Conservation (phyloP, 2,329 filamentous ascomycete genomes). For the Cladorrhinum sp. region DNA sequence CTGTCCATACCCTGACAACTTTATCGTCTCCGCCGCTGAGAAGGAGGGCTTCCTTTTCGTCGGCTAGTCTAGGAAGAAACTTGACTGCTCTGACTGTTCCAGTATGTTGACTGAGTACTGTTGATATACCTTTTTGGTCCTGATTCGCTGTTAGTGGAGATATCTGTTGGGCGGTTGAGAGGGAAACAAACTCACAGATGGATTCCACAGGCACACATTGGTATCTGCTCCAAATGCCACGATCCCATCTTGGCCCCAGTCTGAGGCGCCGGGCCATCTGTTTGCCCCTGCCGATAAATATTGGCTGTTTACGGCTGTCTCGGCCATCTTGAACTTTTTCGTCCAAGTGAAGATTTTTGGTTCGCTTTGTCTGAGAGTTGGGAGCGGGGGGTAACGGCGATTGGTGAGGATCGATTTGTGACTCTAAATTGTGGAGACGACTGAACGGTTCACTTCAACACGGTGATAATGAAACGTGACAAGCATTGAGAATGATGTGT, state of each 20-base stretch:
- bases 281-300: slow-evolving; percentile 81
- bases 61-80: slow-evolving; percentile 59
- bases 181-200: slow-evolving; percentile 54
- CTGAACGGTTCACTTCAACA: neutral
- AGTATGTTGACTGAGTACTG: slow-evolving; percentile 71
- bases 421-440: neutral
- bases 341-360: neutral
- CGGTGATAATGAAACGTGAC: neutral
- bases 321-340: slow-evolving; percentile 20
- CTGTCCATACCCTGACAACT: slow-evolving; percentile 69
- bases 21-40: slow-evolving; percentile 81
- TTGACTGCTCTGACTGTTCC: slow-evolving; percentile 79
- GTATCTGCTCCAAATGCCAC: slow-evolving; percentile 87
- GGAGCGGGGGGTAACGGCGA: neutral
- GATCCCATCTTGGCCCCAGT: slow-evolving; percentile 74
- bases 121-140: slow-evolving; percentile 56
- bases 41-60: slow-evolving; percentile 53
- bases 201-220: slow-evolving; percentile 86
- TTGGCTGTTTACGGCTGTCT: slow-evolving; percentile 36
- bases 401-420: neutral
- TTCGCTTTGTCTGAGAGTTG: neutral
- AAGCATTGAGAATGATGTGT: slow-evolving; percentile 2
- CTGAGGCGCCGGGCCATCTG: slow-evolving; percentile 81
- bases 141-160: slow-evolving; percentile 3
- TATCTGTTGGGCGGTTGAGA: neutral